Percentiles rank a stretch among this genome's conserved stretches.
These are phyloP conservation scores for Cyathus pygmaeus DNA, from an alignment of 1,284 basidiomycete species.

Conservation along the genomic window DNA sequence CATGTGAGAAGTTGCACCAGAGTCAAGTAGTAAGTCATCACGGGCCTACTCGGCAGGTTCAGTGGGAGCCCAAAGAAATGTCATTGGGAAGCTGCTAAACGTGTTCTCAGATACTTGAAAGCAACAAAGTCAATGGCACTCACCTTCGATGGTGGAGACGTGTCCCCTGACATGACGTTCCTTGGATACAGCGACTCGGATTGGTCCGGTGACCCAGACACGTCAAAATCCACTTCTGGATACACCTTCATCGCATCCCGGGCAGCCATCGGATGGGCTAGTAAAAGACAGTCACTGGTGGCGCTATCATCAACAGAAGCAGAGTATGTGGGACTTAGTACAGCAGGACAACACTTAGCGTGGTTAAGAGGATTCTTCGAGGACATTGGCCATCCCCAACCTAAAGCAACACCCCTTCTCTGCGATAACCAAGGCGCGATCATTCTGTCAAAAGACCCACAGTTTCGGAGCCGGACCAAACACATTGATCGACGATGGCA, in stretches of 20 bases:
- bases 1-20: conserved; percentile 17
- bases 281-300: conserved; percentile 39
- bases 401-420: conserved; percentile 7
- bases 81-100: not conserved
- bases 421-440: conserved; percentile 38
- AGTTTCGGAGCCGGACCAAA: conserved; percentile 26
- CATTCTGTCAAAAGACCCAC: conserved; percentile 13
- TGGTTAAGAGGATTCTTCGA: conserved; percentile 32
- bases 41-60: conserved; percentile 12
- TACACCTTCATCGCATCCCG: conserved; percentile 5
- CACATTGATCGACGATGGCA: conserved; percentile 34
- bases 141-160: no score
- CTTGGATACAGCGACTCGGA: conserved; percentile 10
- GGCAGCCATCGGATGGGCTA: conserved; percentile 40
- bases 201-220: conserved; percentile 11
- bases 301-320: conserved; percentile 46
- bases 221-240: conserved; percentile 11
- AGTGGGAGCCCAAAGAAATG: conserved; percentile 3
- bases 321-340: conserved; percentile 44
- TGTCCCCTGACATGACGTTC: conserved; percentile 1
- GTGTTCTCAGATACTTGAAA: not conserved
- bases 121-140: no score
- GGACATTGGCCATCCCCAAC: conserved; percentile 36
- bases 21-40: conserved; percentile 13
- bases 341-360: conserved; percentile 31